phyloP scores from a whole-genome alignment of 1,284 basidiomycete genomes.

The Rhodotorula sp. region DNA sequence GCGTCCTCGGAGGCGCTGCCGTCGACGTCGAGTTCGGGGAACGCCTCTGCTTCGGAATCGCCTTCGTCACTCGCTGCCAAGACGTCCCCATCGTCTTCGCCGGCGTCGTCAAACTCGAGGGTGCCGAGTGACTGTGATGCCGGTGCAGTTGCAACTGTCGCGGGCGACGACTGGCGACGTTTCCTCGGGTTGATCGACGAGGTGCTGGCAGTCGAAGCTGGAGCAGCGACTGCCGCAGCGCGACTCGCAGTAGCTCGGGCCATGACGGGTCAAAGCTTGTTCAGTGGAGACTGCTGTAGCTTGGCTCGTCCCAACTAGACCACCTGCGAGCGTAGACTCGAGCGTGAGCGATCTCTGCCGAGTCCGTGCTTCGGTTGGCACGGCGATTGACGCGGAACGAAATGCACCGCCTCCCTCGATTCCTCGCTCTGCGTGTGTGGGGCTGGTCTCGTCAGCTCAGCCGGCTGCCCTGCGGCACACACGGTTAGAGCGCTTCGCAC shows the following conservation, averaged over 20 bases:
- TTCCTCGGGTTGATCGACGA: constrained; percentile 23
- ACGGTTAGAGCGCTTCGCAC: no score
- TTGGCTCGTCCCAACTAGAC: neutral
- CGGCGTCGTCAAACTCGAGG: constrained; percentile 34
- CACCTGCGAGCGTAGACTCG: neutral
- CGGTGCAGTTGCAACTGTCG: neutral
- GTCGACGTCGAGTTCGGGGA: constrained; percentile 54
- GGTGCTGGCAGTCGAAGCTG: neutral
- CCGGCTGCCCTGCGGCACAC: no score
- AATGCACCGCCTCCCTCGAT: constrained; percentile 3
- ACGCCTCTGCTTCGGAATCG: constrained; percentile 48
- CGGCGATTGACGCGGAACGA: neutral
- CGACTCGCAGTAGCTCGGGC: neutral
- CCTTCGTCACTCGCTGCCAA: constrained; percentile 8
- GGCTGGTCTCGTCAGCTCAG: neutral
- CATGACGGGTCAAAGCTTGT: neutral
- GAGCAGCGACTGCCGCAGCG: neutral
- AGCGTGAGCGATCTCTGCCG: neutral
- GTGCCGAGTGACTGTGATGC: constrained; percentile 21
- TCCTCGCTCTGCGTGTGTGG: neutral
- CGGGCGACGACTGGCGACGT: constrained; percentile 16
- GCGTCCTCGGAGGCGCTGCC: constrained; percentile 48
- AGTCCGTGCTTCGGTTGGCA: neutral
- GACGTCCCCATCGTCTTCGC: constrained; percentile 19
- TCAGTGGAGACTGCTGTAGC: neutral